Base-by-base conservation (phyloP, 2,329 filamentous ascomycete species). In the Phialophora verrucosa region DNA sequence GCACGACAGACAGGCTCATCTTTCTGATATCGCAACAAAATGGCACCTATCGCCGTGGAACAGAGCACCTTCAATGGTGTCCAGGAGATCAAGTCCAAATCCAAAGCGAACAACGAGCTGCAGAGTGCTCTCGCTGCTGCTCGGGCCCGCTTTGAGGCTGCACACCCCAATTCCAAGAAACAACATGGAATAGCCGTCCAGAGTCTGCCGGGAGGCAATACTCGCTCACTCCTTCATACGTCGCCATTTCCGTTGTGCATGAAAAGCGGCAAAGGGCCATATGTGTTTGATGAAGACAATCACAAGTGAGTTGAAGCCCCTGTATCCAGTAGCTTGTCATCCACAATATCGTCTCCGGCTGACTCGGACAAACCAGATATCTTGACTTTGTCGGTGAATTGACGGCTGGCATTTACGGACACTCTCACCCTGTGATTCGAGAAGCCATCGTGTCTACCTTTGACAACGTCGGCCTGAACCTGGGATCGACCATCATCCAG, bases 381-480 rank as follows among this genome's bases (percentile, higher is more conserved):
- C 78, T 82, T 10, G 88, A 91, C 71, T 79, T 90, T 7, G 78
- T 88, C 1, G 83, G 84, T 32, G 88, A 91, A 74, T 86, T 86
- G 71, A 86, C 85, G 0, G 88, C 88, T 1, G 87, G 85, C 2
- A 79, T 91, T 12, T 90, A 85, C 72, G 88, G 89, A 0, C 88
- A 91, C 75, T 88, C 85, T 0, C 81, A 89, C 61, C 82, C 84
- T 0, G 69, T 78, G 2, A 84, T 91, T 60, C 73, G 80, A 1
- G 70, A 76, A 0, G 80, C 87, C 0, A 78, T 90, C 32, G 38
- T 61, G 17, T 69, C 78, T 4, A 78, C 82, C 1, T 72, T 87
- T 3, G 72, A 79, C 1, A 74, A 77, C 5, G 32, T 35, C 32
- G 87, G 88, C 4, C 74, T 87, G 66, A 86, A 81, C 64, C 78